Evolutionary conservation across 345 rosid species (phyloP).

Genomic region (Mercurialis annua): DNA sequence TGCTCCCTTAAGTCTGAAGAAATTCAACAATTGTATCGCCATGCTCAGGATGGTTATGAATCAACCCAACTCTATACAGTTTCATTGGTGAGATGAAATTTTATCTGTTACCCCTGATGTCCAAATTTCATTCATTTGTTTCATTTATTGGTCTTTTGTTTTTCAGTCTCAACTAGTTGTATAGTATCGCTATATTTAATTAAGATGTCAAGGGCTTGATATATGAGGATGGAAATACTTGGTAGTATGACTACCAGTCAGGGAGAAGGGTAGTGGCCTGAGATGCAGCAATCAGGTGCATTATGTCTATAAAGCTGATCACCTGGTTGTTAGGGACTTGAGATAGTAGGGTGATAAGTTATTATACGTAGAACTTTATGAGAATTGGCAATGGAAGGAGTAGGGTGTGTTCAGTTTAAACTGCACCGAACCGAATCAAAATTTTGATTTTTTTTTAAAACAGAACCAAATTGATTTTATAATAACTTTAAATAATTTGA

Average conservation of each 20-base stretch:
- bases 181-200: not conserved
- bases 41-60: constrained; percentile 85
- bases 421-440: no score
- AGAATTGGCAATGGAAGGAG: not conserved
- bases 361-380: not conserved
- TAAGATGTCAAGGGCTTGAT: not conserved
- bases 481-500: no score
- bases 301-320: not conserved
- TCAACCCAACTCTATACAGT: constrained; percentile 75
- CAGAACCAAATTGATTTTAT: no score
- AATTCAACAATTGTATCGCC: constrained; percentile 54
- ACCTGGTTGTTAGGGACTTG: not conserved
- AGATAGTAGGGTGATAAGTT: not conserved
- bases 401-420: no score
- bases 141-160: not conserved
- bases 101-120: not conserved
- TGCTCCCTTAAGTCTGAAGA: constrained; percentile 68
- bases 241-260: not conserved
- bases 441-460: no score
- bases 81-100: constrained; percentile 49
- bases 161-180: not conserved
- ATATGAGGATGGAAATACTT: not conserved
- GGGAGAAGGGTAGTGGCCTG: not conserved
- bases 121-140: constrained; percentile 2
- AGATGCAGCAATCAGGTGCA: not conserved